Evolutionary conservation across 495 filamentous ascomycete species (phyloP).

Genomic region (Chaetomidium leptoderma): DNA sequence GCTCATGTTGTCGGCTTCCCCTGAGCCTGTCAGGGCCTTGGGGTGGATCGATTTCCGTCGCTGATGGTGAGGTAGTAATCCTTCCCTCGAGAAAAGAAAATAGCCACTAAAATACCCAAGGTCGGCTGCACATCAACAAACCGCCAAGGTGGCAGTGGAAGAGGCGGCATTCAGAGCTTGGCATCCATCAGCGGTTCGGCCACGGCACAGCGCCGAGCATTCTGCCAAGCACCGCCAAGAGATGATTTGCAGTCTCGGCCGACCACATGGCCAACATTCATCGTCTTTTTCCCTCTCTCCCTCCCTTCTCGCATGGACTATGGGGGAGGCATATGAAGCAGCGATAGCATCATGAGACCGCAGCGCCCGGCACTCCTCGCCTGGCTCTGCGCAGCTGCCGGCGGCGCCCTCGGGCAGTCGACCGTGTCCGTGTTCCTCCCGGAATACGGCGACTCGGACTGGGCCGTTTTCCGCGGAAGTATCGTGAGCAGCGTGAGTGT

Average conservation of each 20-base stretch:
- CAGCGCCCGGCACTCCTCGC: constrained; percentile 1
- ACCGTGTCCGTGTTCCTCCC: constrained; percentile 39
- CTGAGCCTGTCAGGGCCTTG: too few species aligned
- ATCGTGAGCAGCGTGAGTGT: constrained; percentile 34
- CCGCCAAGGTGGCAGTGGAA: background rate
- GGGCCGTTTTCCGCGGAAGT: constrained; percentile 36
- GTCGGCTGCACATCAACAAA: too few species aligned
- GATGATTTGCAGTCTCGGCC: constrained; percentile 5
- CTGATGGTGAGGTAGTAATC: too few species aligned
- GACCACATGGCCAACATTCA: constrained; percentile 1
- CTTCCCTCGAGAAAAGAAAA: too few species aligned
- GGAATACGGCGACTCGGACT: constrained; percentile 25
- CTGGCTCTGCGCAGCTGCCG: constrained; percentile 11
- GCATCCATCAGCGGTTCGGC: background rate
- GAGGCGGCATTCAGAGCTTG: constrained; percentile 5
- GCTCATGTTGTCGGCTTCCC: too few species aligned
- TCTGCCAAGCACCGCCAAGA: constrained; percentile 13
- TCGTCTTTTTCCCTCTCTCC: background rate
- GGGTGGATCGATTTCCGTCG: too few species aligned
- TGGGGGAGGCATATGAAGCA: background rate
- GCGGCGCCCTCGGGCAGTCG: constrained; percentile 20
- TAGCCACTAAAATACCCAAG: too few species aligned
- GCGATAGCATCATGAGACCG: constrained; percentile 8
- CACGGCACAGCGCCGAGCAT: constrained; percentile 7
- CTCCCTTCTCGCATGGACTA: background rate